These are phyloP conservation scores for Actinidia arguta DNA, from an alignment of 179 eudicot genomes.

Conservation along the genomic window DNA sequence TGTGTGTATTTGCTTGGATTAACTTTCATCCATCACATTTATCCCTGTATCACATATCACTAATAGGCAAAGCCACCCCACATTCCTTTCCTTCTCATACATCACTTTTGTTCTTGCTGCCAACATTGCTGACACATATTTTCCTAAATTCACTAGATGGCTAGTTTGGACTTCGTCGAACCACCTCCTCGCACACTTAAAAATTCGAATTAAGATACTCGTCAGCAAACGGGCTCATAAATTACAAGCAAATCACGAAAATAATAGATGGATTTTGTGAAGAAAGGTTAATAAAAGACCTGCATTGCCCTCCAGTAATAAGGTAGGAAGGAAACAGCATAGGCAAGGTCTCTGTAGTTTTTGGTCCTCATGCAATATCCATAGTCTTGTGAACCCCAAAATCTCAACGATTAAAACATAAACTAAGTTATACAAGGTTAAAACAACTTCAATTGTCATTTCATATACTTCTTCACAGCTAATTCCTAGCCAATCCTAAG, in stretches of 20 bases:
- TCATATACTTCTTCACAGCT: too few species aligned
- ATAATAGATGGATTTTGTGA: not conserved
- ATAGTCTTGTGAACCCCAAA: constrained; percentile 84
- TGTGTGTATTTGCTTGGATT: too few species aligned
- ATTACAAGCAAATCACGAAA: not conserved
- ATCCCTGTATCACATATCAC: too few species aligned
- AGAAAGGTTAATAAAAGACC: constrained; percentile 39
- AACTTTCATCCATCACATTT: too few species aligned
- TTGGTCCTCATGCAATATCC: constrained; percentile 73
- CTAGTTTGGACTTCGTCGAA: constrained; percentile 89
- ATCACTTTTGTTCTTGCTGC: constrained; percentile 97
- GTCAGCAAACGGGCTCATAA: not conserved
- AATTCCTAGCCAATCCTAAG: too few species aligned
- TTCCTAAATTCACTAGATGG: constrained; percentile 87
- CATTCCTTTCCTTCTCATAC: constrained; percentile 71
- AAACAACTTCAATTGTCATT: too few species aligned
- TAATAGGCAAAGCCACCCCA: constrained; percentile 48
- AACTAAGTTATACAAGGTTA: too few species aligned
- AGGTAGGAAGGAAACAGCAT: constrained; percentile 93
- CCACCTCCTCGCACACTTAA: constrained; percentile 95
- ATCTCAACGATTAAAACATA: too few species aligned
- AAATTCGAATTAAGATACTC: not conserved
- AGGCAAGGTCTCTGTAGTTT: constrained; percentile 78
- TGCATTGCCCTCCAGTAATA: constrained; percentile 99
- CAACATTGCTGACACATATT: constrained; percentile 95